phyloP scores from a whole-genome alignment of 371 early-diverging fungal species.

The Blakeslea trispora region DNA sequence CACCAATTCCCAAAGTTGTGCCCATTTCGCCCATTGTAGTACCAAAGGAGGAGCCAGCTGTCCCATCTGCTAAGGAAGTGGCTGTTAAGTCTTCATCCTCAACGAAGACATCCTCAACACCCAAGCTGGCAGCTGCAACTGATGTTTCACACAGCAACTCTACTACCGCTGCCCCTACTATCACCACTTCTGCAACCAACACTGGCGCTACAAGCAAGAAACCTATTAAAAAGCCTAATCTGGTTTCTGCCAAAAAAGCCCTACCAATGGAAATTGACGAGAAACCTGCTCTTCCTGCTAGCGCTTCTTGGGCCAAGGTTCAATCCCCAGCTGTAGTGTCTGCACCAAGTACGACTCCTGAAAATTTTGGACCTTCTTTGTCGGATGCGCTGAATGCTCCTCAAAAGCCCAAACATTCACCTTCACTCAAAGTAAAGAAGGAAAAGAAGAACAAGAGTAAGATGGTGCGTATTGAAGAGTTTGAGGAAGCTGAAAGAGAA shows the following conservation, averaged over 20 bases:
- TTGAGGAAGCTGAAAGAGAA: constrained; percentile 40
- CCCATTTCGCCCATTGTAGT: constrained; percentile 28
- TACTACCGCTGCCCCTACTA: background rate
- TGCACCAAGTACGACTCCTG: constrained; percentile 41
- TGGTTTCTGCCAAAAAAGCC: background rate
- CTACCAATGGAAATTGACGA: constrained; percentile 30
- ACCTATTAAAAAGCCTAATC: background rate
- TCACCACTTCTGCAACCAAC: constrained; percentile 3
- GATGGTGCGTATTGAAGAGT: constrained; percentile 50
- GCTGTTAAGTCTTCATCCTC: constrained; percentile 2
- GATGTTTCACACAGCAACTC: background rate
- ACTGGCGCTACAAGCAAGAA: constrained; percentile 4
- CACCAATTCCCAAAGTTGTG: constrained; percentile 44
- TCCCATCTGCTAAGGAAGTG: constrained; percentile 9
- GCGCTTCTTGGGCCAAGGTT: constrained; percentile 64
- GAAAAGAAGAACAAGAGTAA: constrained; percentile 46
- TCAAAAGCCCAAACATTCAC: constrained; percentile 47
- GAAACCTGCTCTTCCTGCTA: constrained; percentile 63
- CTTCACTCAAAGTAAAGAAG: constrained; percentile 37
- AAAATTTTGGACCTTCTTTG: constrained; percentile 48
- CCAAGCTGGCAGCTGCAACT: background rate
- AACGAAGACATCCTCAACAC: background rate
- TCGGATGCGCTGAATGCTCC: constrained; percentile 44
- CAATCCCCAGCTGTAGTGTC: constrained; percentile 25
- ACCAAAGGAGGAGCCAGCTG: background rate